Conservation (phyloP, 2,329 filamentous ascomycete genomes). For the Neodidymelliopsis sp. region DNA sequence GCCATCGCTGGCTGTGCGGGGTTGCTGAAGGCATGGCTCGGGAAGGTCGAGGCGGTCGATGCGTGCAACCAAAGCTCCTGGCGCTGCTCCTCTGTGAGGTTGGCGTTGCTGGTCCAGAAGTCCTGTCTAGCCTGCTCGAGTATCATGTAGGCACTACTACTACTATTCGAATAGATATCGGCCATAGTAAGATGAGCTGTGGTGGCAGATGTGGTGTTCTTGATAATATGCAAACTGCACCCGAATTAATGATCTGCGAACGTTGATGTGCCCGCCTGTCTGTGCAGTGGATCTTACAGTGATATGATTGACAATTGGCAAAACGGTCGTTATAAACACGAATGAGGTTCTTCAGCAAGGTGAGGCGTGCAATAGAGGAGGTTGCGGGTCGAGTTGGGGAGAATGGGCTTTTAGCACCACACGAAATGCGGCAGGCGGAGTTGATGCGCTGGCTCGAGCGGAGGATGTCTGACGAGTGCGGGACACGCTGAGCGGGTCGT, state of each 20-base stretch:
- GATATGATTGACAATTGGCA: conserved; percentile 7
- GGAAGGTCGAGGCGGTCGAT: conserved; percentile 22
- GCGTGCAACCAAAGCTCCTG: conserved; percentile 46
- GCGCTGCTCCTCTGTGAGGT: conserved; percentile 46
- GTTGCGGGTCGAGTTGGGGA: conserved; percentile 32
- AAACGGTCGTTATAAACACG: conserved; percentile 5
- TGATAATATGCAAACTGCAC: conserved; percentile 29
- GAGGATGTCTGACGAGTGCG: conserved; percentile 39
- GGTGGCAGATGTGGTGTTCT: conserved; percentile 12
- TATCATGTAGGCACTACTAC: conserved; percentile 33
- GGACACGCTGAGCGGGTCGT: conserved; percentile 30
- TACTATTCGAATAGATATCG: conserved; percentile 32
- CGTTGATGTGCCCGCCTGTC: conserved; percentile 12
- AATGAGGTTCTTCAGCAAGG: conserved; percentile 27
- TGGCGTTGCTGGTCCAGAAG: conserved; percentile 44
- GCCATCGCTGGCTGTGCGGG: conserved; percentile 30
- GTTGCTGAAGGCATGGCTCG: conserved; percentile 26
- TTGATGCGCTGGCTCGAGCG: conserved; percentile 46
- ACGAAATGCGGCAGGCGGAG: conserved; percentile 15
- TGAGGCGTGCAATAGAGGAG: conserved; percentile 40
- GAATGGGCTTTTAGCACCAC: conserved; percentile 38
- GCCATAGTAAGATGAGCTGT: conserved; percentile 31
- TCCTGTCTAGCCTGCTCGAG: conserved; percentile 48
- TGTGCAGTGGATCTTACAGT: conserved; percentile 30
- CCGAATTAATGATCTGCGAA: conserved; percentile 36